Evolutionary conservation across 768 basidiomycete genomes (phyloP).

Genomic region (Pleurotus salmoneostramineus): DNA sequence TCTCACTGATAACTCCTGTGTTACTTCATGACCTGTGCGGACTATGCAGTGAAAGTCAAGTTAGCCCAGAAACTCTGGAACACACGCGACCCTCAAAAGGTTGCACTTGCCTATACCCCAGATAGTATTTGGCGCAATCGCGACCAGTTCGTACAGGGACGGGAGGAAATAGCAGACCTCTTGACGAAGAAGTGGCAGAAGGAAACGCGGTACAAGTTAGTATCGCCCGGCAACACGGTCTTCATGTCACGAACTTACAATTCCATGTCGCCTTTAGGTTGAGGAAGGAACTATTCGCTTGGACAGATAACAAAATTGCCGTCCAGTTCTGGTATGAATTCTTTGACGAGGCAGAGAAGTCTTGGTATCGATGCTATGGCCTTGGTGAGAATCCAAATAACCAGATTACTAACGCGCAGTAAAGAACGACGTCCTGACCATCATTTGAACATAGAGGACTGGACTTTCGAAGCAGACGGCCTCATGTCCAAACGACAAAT

Average conservation of each 20-base stretch:
- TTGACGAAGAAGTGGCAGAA: slow-evolving; percentile 47
- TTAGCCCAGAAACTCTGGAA: slow-evolving; percentile 50
- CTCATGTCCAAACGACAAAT: slow-evolving; percentile 54
- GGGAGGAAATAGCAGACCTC: slow-evolving; percentile 39
- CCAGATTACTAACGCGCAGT: background rate
- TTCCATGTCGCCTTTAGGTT: slow-evolving; percentile 15
- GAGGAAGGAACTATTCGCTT: slow-evolving; percentile 52
- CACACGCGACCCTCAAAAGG: slow-evolving; percentile 27
- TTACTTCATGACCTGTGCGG: slow-evolving; percentile 15
- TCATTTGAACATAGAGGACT: slow-evolving; percentile 31
- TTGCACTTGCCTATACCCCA: slow-evolving; percentile 46
- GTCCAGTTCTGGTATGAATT: slow-evolving; percentile 54
- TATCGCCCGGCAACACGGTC: slow-evolving; percentile 8
- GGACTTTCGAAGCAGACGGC: slow-evolving; percentile 49
- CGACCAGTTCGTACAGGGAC: slow-evolving; percentile 41
- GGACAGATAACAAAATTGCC: slow-evolving; percentile 49
- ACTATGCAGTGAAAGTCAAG: slow-evolving; percentile 39
- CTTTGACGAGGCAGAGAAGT: slow-evolving; percentile 29
- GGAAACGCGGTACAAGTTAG: slow-evolving; percentile 39
- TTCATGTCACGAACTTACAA: background rate
- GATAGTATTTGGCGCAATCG: slow-evolving; percentile 57
- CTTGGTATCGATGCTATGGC: slow-evolving; percentile 41
- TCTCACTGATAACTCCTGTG: slow-evolving; percentile 11
- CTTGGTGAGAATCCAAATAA: slow-evolving; percentile 19
- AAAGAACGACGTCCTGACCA: too few relatives aligned